Evolutionary conservation across 208 protist species (phyloP).

Genomic region (Leptomonas seymouri): DNA sequence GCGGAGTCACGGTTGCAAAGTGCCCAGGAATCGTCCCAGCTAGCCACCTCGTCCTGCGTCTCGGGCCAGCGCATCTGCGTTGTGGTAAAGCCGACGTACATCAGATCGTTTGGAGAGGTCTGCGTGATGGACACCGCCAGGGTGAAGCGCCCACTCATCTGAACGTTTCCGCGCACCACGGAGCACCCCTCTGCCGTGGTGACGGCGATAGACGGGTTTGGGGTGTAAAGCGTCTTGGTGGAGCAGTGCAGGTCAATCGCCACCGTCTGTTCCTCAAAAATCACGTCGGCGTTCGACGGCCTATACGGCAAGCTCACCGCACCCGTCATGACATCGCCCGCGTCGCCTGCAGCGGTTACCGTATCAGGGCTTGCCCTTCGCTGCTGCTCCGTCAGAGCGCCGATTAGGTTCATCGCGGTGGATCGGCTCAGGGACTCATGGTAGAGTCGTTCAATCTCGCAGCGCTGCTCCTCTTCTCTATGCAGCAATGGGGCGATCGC

Average conservation of each 20-base stretch:
- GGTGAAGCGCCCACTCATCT: slow-evolving; percentile 58
- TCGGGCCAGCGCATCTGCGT: slow-evolving; percentile 51
- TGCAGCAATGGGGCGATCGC: slow-evolving; percentile 66
- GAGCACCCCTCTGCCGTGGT: slow-evolving; percentile 55
- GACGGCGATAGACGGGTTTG: slow-evolving; percentile 75
- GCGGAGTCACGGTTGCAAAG: slow-evolving; percentile 77
- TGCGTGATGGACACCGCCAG: slow-evolving; percentile 77
- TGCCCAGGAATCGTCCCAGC: slow-evolving; percentile 79
- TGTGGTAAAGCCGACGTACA: slow-evolving; percentile 87
- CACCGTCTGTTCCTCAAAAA: slow-evolving; percentile 42
- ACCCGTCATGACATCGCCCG: background rate
- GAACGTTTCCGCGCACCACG: slow-evolving; percentile 62
- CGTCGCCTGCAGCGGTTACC: background rate
- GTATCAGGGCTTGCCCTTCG: background rate
- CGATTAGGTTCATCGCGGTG: slow-evolving; percentile 52
- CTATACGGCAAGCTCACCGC: slow-evolving; percentile 7
- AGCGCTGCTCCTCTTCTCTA: slow-evolving; percentile 54
- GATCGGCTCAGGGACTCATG: slow-evolving; percentile 32
- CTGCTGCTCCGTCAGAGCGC: slow-evolving; percentile 36
- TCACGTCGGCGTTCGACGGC: slow-evolving; percentile 19
- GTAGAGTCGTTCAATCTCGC: slow-evolving; percentile 55
- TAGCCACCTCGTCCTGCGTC: slow-evolving; percentile 55
- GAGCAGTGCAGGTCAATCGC: slow-evolving; percentile 70
- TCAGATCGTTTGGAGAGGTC: slow-evolving; percentile 38
- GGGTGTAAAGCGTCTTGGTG: slow-evolving; percentile 64